Percentiles rank a stretch among this genome's conserved stretches.
These are phyloP conservation scores for Fragilariopsis cylindrus DNA, from an alignment of 108 stramenopile species.

Conservation along the genomic window DNA sequence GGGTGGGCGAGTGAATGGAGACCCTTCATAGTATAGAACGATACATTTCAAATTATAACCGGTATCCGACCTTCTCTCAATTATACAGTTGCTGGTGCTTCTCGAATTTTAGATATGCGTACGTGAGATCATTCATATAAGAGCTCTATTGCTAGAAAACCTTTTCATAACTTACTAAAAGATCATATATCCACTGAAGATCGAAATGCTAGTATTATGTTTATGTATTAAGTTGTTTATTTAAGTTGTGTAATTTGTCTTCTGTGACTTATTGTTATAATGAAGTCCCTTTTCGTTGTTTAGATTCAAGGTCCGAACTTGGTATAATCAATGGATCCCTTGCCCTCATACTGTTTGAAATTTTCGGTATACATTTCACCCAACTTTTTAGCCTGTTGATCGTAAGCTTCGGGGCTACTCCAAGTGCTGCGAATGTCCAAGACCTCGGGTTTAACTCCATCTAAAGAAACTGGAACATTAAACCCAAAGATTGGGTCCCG, in stretches of 20 bases:
- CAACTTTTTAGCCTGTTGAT: constrained; percentile 82
- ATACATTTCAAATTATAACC: too few species aligned
- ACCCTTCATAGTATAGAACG: too few species aligned
- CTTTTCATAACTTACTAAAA: too few species aligned
- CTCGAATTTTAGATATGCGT: too few species aligned
- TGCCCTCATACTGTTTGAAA: constrained; percentile 90
- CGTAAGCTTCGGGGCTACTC: constrained; percentile 86
- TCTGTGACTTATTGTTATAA: neutral
- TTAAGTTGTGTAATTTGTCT: neutral
- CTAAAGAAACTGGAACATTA: constrained; percentile 84
- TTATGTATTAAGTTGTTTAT: neutral
- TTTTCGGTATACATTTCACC: constrained; percentile 93
- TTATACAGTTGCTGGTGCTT: too few species aligned
- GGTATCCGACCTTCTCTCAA: too few species aligned
- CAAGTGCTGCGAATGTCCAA: constrained; percentile 91
- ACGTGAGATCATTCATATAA: too few species aligned
- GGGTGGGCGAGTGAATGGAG: too few species aligned
- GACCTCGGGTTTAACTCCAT: constrained; percentile 75
- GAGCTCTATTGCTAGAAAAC: too few species aligned
- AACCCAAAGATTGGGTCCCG: constrained; percentile 91
- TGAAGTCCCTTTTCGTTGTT: neutral
- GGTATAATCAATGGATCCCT: constrained; percentile 84
- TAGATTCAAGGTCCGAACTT: constrained; percentile 80
- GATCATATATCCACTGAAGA: too few species aligned
- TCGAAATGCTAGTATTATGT: neutral